Percentiles rank a stretch among this genome's conserved stretches.
Conservation (phyloP, 495 filamentous ascomycete genomes). For the Daldinia loculata region DNA sequence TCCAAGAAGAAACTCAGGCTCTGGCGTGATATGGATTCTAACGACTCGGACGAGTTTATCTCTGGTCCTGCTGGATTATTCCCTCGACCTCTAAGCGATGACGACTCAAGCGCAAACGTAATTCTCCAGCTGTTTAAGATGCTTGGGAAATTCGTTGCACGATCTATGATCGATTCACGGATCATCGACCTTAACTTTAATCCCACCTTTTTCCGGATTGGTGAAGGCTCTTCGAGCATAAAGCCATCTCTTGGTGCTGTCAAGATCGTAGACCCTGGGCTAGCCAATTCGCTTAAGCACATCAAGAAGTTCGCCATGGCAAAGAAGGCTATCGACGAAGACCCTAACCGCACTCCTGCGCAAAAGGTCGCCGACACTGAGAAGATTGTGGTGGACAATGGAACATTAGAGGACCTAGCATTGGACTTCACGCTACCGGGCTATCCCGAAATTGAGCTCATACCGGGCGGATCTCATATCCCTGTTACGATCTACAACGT, state of each 20-base stretch:
- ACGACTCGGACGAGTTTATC: constrained; percentile 79
- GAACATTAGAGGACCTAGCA: constrained; percentile 82
- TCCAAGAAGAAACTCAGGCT: constrained; percentile 95
- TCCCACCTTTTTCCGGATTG: constrained; percentile 95
- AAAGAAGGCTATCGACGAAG: constrained; percentile 81
- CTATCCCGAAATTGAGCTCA: constrained; percentile 87
- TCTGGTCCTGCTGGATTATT: constrained; percentile 89
- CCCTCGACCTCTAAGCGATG: constrained; percentile 88
- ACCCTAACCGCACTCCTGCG: constrained; percentile 66
- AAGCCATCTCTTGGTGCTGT: constrained; percentile 91
- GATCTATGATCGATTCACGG: constrained; percentile 97
- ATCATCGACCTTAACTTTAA: constrained; percentile 99
- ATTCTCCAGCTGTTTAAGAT: constrained; percentile 89
- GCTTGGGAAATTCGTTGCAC: constrained; percentile 96
- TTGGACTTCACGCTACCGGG: constrained; percentile 96
- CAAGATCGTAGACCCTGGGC: constrained; percentile 83
- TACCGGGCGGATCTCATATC: constrained; percentile 74
- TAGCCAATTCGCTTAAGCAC: constrained; percentile 85
- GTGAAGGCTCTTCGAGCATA: constrained; percentile 74
- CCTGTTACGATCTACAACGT: constrained; percentile 90
- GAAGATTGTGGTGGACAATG: constrained; percentile 75
- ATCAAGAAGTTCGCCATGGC: constrained; percentile 86
- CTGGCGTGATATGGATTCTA: constrained; percentile 92
- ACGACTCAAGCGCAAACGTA: constrained; percentile 82
- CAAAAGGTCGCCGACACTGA: constrained; percentile 75